Percentiles rank a stretch among this genome's conserved stretches.
These are phyloP conservation scores for Pyronema omphalodes DNA, from an alignment of 495 filamentous ascomycete species.

Conservation along the genomic window DNA sequence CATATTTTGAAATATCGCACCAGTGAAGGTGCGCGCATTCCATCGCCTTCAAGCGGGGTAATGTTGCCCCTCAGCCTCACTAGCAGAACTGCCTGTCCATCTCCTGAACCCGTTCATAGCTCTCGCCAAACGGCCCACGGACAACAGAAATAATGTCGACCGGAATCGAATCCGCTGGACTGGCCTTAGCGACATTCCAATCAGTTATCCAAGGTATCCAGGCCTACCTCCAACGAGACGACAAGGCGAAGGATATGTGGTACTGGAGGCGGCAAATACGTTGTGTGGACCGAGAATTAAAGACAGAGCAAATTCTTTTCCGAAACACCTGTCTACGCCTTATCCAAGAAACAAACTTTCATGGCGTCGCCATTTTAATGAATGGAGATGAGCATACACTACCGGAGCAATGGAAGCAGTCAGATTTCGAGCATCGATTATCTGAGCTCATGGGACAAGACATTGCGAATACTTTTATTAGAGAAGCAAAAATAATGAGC, in stretches of 20 bases:
- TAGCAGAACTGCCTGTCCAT: no score
- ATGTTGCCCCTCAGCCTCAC: no score
- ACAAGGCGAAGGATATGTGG: conserved; percentile 1
- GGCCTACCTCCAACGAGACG: conserved; percentile 9
- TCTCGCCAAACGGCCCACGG: no score
- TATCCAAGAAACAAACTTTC: conserved; percentile 7
- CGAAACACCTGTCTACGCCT: conserved; percentile 20
- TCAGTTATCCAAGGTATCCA: conserved; percentile 19
- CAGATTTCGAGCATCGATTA: no score
- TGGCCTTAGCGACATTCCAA: conserved; percentile 17
- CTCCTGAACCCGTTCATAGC: no score
- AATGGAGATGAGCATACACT: conserved; percentile 5
- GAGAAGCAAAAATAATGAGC: conserved; percentile 7
- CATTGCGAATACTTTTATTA: conserved; percentile 6
- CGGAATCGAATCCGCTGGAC: neutral
- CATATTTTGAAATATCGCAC: no score
- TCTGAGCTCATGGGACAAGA: neutral
- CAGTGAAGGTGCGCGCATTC: no score
- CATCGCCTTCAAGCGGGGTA: no score
- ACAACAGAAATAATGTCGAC: no score
- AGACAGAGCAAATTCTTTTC: conserved; percentile 16
- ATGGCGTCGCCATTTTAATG: conserved; percentile 4
- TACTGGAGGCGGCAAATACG: neutral
- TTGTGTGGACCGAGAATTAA: conserved; percentile 4
- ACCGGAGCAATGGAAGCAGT: no score